Conservation (phyloP, 1,284 basidiomycete genomes). For the Ganoderma lingzhi region DNA sequence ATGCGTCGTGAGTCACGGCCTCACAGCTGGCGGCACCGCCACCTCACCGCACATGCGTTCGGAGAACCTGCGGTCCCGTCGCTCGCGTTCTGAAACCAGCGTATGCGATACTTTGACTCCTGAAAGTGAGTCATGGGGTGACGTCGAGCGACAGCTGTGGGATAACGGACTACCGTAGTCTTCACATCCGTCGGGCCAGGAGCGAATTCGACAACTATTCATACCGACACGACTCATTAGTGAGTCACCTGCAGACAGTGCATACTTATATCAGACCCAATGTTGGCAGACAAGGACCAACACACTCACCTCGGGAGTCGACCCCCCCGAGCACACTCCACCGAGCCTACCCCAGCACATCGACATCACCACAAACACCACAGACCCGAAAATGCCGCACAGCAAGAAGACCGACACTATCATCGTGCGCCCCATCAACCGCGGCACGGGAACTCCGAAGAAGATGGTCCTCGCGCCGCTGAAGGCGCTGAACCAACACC, state of each 20-base stretch:
- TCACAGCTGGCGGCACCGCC: not conserved
- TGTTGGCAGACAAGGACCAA: not conserved
- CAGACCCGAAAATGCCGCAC: conserved; percentile 18
- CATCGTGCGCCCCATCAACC: conserved; percentile 24
- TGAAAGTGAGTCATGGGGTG: not conserved
- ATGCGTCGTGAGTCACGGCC: not conserved
- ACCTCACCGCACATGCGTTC: not conserved
- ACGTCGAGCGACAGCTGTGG: not conserved
- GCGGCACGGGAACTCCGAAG: conserved; percentile 11
- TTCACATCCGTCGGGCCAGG: not conserved
- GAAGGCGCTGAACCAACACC: conserved; percentile 20
- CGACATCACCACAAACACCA: not conserved
- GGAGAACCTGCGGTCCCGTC: not conserved
- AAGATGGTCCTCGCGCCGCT: conserved; percentile 23
- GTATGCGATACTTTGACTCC: conserved; percentile 1
- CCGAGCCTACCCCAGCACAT: not conserved
- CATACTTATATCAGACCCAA: conserved; percentile 3
- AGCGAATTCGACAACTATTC: not conserved
- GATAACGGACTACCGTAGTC: not conserved
- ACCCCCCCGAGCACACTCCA: not conserved
- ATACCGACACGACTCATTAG: not conserved
- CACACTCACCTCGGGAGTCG: conserved; percentile 8
- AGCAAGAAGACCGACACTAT: conserved; percentile 15
- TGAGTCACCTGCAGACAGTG: not conserved
- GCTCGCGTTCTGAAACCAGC: not conserved